Conservation (phyloP, 2,329 filamentous ascomycete genomes). For the Dryadomyces quercivorus region DNA sequence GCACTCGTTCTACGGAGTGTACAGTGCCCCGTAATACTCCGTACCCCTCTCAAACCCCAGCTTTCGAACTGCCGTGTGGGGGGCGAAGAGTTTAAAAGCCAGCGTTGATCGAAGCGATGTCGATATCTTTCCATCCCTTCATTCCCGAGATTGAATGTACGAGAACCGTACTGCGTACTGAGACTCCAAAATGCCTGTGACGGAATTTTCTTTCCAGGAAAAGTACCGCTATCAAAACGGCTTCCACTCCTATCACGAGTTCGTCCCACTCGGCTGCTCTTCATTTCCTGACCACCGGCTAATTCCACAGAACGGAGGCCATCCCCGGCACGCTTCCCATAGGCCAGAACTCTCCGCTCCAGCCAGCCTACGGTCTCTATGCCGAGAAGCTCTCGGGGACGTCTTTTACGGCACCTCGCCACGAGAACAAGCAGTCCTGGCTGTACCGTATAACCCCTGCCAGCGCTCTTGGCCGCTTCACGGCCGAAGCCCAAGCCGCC, state of each 20-base stretch:
- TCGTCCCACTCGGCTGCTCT: background rate
- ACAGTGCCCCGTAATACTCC: background rate
- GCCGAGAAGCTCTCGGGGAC: constrained; percentile 68
- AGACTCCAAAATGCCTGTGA: constrained; percentile 32
- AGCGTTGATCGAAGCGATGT: background rate
- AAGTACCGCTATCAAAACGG: constrained; percentile 68
- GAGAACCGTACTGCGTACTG: too few species aligned
- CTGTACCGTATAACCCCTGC: constrained; percentile 58
- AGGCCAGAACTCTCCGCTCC: constrained; percentile 72
- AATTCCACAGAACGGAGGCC: constrained; percentile 53
- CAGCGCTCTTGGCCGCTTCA: constrained; percentile 45
- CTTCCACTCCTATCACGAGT: constrained; percentile 50
- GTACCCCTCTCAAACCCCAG: background rate
- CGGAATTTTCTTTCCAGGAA: constrained; percentile 33
- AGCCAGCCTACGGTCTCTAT: constrained; percentile 66
- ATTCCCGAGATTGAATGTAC: background rate
- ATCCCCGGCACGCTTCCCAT: constrained; percentile 61
- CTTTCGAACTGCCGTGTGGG: background rate
- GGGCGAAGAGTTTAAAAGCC: background rate
- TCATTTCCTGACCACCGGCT: background rate
- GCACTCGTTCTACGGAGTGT: background rate
- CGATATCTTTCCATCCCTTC: too few species aligned
- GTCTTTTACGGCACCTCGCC: constrained; percentile 56
- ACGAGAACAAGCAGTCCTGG: constrained; percentile 61
- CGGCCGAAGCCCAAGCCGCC: constrained; percentile 13